Evolutionary conservation across 495 filamentous ascomycete species (phyloP), one percentile per base, ranked within the genome.

Genomic region (Antarctomyces pellizariae): DNA sequence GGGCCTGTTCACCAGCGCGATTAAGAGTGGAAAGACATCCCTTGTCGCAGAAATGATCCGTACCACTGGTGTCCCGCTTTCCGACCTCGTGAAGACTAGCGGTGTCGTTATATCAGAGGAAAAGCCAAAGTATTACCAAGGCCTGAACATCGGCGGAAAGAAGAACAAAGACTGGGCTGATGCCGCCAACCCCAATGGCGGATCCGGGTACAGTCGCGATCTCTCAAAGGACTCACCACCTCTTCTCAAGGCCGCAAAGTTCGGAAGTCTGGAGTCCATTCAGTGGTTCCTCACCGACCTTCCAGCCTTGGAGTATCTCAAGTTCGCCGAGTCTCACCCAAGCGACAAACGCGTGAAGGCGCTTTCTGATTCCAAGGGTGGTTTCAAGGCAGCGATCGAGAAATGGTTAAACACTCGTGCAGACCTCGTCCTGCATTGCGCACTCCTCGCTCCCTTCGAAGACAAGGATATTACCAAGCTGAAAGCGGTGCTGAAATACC

Each of bases 281-380:
- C 64, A 78, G 39, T 83, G 69, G 64, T 73, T 74, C 38, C 43
- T 78, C 25, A 62, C 68, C 21, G 67, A 71, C 17, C 56, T 63
- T 0, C 71, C 73, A 0, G 36, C 56, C 32, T 48, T 67, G 17
- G 45, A 56, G 23, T 83, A 80, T 36, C 39, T 52, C 6, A 56
- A 71, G 21, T 83, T 75, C 35, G 50, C 57, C 7, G 57, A 62
- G 22, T 52, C 53, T 5, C 55, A 73, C 28, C 47, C 45, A 26
- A 48, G 62, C 12, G 62, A 78, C 23, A 44, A 54, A 20, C 50
- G 57, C 8, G 30, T 78, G 13, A 54, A 62, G 32, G 56, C 59
- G 30, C 46, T 78, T 0, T 50, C 49, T 3, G 41, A 59, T 23
- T 42, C 58, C 0, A 44, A 52, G 2, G 56, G 62, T 3, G 70